phyloP scores from a whole-genome alignment of 306 rosid genomes.

The Prunus mongolica region DNA sequence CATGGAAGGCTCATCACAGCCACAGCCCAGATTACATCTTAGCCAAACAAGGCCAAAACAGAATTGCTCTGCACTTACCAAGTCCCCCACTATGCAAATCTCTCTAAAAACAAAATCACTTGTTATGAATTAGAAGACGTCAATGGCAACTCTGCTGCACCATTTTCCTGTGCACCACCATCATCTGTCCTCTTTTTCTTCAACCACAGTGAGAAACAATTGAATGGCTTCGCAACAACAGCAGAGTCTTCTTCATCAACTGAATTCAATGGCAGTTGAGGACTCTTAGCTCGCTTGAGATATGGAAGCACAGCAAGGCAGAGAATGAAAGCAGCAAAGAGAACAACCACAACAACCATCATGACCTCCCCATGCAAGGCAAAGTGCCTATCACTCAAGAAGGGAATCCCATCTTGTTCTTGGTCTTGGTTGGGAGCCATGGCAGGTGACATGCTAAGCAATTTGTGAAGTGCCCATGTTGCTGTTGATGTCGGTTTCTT shows the following conservation, averaged over 20 bases:
- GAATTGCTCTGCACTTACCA: neutral
- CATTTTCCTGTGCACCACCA: neutral
- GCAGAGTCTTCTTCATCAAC: neutral
- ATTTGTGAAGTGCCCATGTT: neutral
- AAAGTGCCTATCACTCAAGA: constrained; percentile 38
- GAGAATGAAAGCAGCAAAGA: constrained; percentile 37
- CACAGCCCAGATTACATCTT: neutral
- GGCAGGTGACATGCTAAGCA: neutral
- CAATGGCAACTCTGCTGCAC: neutral
- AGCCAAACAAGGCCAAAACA: neutral
- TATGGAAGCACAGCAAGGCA: constrained; percentile 26
- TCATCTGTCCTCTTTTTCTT: constrained; percentile 1
- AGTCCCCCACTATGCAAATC: neutral
- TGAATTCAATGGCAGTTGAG: neutral
- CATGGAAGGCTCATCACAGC: neutral
- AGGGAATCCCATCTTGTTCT: constrained; percentile 25
- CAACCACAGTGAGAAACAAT: neutral
- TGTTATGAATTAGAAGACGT: neutral
- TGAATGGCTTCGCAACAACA: neutral
- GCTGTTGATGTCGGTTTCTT: neutral
- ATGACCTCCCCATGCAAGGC: constrained; percentile 50
- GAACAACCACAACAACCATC: constrained; percentile 27
- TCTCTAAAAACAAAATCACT: neutral
- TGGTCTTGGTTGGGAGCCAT: constrained; percentile 25
- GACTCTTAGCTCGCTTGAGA: constrained; percentile 9